Conservation (phyloP, 2,329 filamentous ascomycete genomes). For the Ophiostoma novo-ulmi region DNA sequence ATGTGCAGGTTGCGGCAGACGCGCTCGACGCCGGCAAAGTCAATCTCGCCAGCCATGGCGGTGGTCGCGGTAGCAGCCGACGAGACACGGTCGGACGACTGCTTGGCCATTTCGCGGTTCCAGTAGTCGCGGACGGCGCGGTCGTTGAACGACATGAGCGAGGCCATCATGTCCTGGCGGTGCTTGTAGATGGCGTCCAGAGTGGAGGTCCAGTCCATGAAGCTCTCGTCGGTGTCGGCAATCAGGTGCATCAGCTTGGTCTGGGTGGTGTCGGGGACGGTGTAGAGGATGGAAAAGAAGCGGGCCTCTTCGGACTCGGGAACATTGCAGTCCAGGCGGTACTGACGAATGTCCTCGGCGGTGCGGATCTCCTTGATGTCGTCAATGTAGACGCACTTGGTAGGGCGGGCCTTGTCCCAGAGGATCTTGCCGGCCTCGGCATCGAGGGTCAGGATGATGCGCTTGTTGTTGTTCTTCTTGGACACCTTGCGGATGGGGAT, state of each 20-base stretch:
- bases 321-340: constrained; percentile 76
- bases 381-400: constrained; percentile 88
- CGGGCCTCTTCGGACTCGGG: constrained; percentile 60
- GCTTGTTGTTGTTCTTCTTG: constrained; percentile 77
- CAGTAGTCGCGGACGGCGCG: constrained; percentile 79
- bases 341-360: constrained; percentile 79
- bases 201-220: constrained; percentile 75
- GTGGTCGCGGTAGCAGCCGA: constrained; percentile 36
- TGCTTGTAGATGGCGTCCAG: constrained; percentile 80
- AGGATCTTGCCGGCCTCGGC: constrained; percentile 77
- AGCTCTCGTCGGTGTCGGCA: constrained; percentile 65
- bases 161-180: constrained; percentile 84
- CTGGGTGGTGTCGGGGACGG: constrained; percentile 70
- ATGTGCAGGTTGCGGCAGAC: constrained; percentile 89
- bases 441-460: constrained; percentile 68
- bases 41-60: constrained; percentile 61
- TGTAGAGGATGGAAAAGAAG: constrained; percentile 90
- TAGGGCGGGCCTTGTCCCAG: constrained; percentile 74
- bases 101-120: constrained; percentile 73
- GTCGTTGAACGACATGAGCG: constrained; percentile 78
- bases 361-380: constrained; percentile 88
- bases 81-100: constrained; percentile 41
- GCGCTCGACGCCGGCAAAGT: constrained; percentile 71
- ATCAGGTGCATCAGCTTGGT: constrained; percentile 86
- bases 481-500: constrained; percentile 77